Percentiles rank a stretch among this genome's conserved stretches.
Conservation (phyloP, 2,329 filamentous ascomycete genomes). For the Colletotrichum zoysiae region DNA sequence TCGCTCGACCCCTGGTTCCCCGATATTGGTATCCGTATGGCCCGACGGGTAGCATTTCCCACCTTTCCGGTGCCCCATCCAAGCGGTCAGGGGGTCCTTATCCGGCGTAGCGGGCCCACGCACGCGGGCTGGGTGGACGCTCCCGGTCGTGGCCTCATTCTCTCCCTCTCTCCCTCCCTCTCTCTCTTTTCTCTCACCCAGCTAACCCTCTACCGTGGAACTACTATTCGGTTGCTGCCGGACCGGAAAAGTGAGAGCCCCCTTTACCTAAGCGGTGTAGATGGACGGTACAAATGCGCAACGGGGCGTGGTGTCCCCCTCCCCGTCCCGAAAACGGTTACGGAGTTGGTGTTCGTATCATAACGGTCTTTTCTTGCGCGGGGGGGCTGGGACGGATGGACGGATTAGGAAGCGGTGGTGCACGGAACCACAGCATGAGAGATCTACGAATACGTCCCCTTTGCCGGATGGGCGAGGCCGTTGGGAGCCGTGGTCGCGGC, state of each 20-base stretch:
- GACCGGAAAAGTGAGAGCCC: constrained; percentile 12
- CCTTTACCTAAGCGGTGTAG: not conserved
- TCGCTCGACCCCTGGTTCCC: not conserved
- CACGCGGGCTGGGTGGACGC: not conserved
- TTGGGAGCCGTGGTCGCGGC: constrained; percentile 8
- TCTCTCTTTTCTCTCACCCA: too few relatives aligned
- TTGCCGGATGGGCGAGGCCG: not conserved
- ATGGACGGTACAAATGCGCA: constrained; percentile 1
- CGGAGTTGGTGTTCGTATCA: not conserved
- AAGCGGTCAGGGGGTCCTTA: too few relatives aligned
- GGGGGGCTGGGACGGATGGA: not conserved
- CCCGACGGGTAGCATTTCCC: constrained; percentile 9
- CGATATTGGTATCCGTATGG: constrained; percentile 20
- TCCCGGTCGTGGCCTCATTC: not conserved
- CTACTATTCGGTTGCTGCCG: constrained; percentile 27
- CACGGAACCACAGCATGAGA: not conserved
- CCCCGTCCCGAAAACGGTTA: constrained; percentile 24
- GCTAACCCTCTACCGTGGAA: not conserved
- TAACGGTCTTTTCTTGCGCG: not conserved
- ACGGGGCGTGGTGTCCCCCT: not conserved
- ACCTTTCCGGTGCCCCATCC: too few relatives aligned
- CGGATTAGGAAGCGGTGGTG: not conserved
- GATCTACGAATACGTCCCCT: constrained; percentile 16
- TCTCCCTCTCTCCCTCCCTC: too few relatives aligned
- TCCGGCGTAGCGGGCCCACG: constrained; percentile 19